Evolutionary conservation across 331 rosid species (phyloP).

Genomic region (Quercus tomentella): DNA sequence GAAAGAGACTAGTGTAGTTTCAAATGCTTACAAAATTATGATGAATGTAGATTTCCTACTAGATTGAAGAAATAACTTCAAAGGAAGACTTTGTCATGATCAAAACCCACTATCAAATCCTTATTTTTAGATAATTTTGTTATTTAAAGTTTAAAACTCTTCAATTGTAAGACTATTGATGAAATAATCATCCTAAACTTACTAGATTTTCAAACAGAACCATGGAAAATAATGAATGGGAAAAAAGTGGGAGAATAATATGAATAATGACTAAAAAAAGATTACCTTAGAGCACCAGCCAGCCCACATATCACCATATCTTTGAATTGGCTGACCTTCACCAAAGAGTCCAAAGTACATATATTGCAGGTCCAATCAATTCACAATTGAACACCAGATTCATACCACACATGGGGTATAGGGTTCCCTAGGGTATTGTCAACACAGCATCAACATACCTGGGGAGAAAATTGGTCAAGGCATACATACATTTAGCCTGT

Average conservation of each 20-base stretch:
- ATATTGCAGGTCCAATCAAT: constrained; percentile 77
- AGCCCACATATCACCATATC: constrained; percentile 94
- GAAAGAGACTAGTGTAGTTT: too few relatives aligned
- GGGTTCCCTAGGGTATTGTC: constrained; percentile 73
- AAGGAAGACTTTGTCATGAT: too few relatives aligned
- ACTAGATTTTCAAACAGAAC: background rate
- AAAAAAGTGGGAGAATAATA: background rate
- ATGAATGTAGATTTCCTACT: too few relatives aligned
- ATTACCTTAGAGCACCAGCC: constrained; percentile 91
- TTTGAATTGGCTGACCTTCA: constrained; percentile 88
- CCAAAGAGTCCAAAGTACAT: constrained; percentile 96
- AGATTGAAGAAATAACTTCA: too few relatives aligned
- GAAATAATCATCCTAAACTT: background rate
- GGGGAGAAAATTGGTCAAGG: background rate
- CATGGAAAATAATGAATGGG: background rate
- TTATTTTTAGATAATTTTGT: too few relatives aligned
- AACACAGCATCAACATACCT: constrained; percentile 86
- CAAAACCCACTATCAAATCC: too few relatives aligned
- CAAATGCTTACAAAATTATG: too few relatives aligned
- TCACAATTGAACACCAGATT: constrained; percentile 73
- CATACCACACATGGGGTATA: constrained; percentile 94
- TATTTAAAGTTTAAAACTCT: too few relatives aligned
- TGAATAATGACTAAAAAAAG: background rate
- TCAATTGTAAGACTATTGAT: background rate
- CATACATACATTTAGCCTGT: background rate